These are phyloP conservation scores for Neofusicoccum laricinum DNA, from an alignment of 2,329 filamentous ascomycete genomes.

Conservation along the genomic window DNA sequence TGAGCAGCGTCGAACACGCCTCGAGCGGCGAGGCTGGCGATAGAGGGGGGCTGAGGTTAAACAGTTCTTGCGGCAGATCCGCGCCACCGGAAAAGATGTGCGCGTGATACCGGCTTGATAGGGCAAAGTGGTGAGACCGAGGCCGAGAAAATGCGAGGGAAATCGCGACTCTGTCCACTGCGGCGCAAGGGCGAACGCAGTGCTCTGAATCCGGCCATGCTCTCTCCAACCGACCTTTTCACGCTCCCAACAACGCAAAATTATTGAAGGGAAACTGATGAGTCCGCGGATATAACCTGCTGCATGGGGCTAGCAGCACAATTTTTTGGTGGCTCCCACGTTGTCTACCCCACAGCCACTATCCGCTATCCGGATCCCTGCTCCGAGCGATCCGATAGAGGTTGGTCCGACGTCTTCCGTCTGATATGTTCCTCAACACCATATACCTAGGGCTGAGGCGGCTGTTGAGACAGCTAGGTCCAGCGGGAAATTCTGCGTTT, in stretches of 20 bases:
- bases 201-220: neutral
- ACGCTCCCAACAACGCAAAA: neutral
- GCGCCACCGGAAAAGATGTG: neutral
- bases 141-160: neutral
- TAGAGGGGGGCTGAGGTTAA: neutral
- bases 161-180: neutral
- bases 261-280: neutral
- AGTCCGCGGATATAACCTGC: neutral
- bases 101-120: slow-evolving; percentile 5
- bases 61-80: neutral
- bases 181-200: neutral
- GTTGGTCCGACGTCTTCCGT: slow-evolving; percentile 1
- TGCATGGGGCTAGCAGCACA: neutral
- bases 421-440: neutral
- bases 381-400: neutral
- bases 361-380: slow-evolving; percentile 9
- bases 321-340: slow-evolving; percentile 8
- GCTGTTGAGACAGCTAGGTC: neutral
- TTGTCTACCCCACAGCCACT: slow-evolving; percentile 10
- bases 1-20: neutral
- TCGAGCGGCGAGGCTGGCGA: neutral
- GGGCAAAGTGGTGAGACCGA: neutral
- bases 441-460: neutral
- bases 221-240: neutral
- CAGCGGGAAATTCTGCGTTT: neutral